Conservation (phyloP, 2,329 filamentous ascomycete genomes). For the Lasiodiplodia citricola region DNA sequence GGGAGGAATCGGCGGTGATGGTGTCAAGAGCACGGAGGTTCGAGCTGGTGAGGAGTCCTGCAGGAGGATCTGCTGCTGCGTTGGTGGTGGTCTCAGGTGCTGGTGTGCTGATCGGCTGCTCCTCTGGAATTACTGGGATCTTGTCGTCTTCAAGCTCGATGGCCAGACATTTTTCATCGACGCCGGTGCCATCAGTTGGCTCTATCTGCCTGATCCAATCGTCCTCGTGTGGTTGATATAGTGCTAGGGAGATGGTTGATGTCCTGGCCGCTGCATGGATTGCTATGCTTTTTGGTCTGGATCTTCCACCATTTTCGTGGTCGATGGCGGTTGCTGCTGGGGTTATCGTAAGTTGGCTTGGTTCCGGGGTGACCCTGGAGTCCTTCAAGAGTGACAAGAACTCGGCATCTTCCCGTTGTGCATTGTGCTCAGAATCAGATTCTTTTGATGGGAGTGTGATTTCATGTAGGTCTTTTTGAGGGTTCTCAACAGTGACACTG, state of each 20-base stretch:
- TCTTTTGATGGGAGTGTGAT: not conserved
- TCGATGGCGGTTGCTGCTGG: not conserved
- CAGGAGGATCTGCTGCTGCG: no score
- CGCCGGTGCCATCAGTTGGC: not conserved
- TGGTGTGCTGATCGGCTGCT: not conserved
- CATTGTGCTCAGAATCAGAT: not conserved
- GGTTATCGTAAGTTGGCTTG: not conserved
- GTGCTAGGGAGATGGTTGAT: not conserved
- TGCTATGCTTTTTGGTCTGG: constrained; percentile 7
- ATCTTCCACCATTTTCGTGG: not conserved
- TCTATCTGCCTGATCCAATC: not conserved
- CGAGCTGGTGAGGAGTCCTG: not conserved
- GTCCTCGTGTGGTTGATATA: constrained; percentile 2
- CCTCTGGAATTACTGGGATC: not conserved
- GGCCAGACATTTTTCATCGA: constrained; percentile 9
- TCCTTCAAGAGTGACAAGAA: not conserved
- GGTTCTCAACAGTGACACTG: not conserved
- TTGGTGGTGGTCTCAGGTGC: no score
- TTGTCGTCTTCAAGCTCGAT: not conserved
- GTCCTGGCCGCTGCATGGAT: not conserved
- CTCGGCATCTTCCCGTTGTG: not conserved
- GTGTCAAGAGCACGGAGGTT: not conserved
- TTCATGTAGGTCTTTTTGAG: not conserved
- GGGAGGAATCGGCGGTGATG: not conserved
- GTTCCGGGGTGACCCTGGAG: not conserved